Conservation (phyloP, 345 rosid species). For the Hypericum androsaemum region DNA sequence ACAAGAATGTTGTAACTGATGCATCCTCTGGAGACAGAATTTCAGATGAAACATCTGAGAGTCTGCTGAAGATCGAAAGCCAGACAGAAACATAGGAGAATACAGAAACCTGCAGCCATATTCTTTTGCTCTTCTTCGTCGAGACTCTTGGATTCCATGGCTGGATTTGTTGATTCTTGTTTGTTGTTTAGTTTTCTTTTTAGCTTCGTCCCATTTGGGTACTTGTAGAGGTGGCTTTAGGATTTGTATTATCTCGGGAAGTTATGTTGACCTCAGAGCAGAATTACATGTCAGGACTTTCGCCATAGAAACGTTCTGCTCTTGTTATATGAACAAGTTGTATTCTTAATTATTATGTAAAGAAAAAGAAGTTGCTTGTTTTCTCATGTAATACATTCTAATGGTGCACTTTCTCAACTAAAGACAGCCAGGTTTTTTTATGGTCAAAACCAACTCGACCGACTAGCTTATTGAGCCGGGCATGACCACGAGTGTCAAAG, state of each 20-base stretch:
- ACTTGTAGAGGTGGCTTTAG: constrained; percentile 42
- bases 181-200: constrained; percentile 27
- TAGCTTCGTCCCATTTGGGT: constrained; percentile 12
- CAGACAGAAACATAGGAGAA: constrained; percentile 9
- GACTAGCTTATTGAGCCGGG: no score
- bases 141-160: constrained; percentile 22
- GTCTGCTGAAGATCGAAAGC: constrained; percentile 27
- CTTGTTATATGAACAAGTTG: constrained; percentile 21
- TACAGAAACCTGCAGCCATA: constrained; percentile 5
- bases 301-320: constrained; percentile 17
- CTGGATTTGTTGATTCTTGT: constrained; percentile 50
- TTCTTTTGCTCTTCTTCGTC: constrained; percentile 28
- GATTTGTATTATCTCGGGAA: constrained; percentile 32
- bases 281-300: constrained; percentile 16
- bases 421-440: background rate
- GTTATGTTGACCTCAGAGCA: constrained; percentile 23
- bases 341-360: constrained; percentile 26
- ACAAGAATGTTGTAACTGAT: constrained; percentile 1
- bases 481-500: no score
- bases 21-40: constrained; percentile 4
- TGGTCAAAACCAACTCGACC: no score
- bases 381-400: constrained; percentile 12
- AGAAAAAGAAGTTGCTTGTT: constrained; percentile 17
- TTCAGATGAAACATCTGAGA: constrained; percentile 13
- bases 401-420: background rate